These are phyloP conservation scores for Solanum ossicruentum DNA, from an alignment of 257 asterid species.

Conservation along the genomic window DNA sequence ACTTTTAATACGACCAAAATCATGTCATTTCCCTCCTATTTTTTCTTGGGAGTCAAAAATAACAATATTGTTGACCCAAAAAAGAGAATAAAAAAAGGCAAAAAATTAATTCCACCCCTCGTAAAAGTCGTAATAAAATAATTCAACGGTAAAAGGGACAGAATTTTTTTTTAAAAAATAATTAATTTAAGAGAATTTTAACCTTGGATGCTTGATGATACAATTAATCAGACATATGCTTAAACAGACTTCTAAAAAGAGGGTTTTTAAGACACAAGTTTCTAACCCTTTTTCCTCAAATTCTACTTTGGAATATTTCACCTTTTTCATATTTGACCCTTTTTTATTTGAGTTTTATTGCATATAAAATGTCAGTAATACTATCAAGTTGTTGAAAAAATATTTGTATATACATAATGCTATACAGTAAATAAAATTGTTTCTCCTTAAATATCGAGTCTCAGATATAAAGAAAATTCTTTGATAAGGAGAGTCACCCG, in stretches of 20 bases:
- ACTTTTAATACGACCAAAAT: background rate
- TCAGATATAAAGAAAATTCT: no score
- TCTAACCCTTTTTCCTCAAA: slow-evolving; percentile 24
- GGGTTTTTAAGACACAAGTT: slow-evolving; percentile 18
- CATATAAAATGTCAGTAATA: background rate
- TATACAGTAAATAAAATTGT: no score
- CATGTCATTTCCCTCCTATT: background rate
- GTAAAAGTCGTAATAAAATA: background rate
- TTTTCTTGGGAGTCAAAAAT: background rate
- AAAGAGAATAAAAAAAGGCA: no score
- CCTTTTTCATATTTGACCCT: slow-evolving; percentile 9
- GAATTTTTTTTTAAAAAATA: background rate
- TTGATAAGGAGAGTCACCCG: no score
- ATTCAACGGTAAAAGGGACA: slow-evolving; percentile 8
- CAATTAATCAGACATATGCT: background rate
- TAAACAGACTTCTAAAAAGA: slow-evolving; percentile 12
- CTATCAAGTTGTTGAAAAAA: background rate
- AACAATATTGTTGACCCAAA: slow-evolving; percentile 1
- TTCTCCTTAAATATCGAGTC: no score
- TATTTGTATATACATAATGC: background rate
- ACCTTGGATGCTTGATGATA: slow-evolving; percentile 21
- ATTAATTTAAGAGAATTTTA: background rate
- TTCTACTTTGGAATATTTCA: slow-evolving; percentile 16
- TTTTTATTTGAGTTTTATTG: background rate
- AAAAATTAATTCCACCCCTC: background rate